Conservation (phyloP, 2,329 filamentous ascomycete species). For the Colletotrichum tamarilloi region DNA sequence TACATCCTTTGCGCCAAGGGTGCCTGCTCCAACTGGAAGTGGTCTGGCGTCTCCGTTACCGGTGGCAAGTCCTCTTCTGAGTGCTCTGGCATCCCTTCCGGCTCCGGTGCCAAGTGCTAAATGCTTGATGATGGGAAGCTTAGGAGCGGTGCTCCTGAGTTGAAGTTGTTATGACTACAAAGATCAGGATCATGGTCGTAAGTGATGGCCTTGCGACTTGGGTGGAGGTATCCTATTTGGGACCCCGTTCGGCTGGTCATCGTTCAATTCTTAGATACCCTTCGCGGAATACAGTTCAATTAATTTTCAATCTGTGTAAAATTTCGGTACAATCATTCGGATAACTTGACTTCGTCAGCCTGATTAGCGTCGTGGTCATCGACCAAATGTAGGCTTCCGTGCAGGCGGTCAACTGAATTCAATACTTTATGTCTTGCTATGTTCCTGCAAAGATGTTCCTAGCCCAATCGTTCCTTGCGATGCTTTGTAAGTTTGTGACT, state of each 20-base stretch:
- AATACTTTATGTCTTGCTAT: too few species aligned
- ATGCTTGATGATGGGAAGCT: background rate
- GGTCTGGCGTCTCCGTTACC: slow-evolving; percentile 59
- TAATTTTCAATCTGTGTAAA: background rate
- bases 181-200: background rate
- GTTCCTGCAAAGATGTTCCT: too few species aligned
- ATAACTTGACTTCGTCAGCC: too few species aligned
- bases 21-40: slow-evolving; percentile 64
- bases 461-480: too few species aligned
- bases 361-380: too few species aligned
- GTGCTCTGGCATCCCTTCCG: slow-evolving; percentile 42
- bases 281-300: slow-evolving; percentile 10
- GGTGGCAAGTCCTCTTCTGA: slow-evolving; percentile 56
- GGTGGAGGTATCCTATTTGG: background rate
- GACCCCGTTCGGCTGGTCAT: background rate
- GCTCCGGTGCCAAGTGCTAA: slow-evolving; percentile 34
- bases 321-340: too few species aligned
- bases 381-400: too few species aligned
- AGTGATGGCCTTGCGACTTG: background rate
- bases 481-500: too few species aligned
- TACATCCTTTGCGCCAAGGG: slow-evolving; percentile 66
- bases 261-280: slow-evolving; percentile 24
- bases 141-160: slow-evolving; percentile 2
- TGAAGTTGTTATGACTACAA: background rate
- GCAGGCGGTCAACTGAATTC: too few species aligned